Evolutionary conservation across 1,284 basidiomycete genomes (phyloP), one percentile per base, ranked within the genome.

Genomic region (Neonothopanus nambi): DNA sequence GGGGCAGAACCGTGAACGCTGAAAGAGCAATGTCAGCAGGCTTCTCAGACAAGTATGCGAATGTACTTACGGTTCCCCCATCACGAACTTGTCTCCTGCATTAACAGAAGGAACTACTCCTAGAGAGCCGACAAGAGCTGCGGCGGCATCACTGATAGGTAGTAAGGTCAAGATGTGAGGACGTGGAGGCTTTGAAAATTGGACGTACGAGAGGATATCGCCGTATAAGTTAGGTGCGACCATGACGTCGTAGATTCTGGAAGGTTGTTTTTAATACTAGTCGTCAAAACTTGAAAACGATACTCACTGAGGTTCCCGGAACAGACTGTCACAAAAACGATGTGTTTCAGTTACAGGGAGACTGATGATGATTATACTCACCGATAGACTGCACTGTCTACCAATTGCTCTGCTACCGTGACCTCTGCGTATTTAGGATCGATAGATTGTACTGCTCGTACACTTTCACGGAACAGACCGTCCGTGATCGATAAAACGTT

Each of bases 341-440:
- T n/a, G n/a, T n/a, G n/a, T n/a, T n/a, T 58, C 51, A 49, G 40
- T 50, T 28, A 55, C 38, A 20, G 35, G 15, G 43, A n/a, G 15
- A 51, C 11, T 52, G 23, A 56, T 13, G 23, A 48, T 28, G 13
- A 17, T 5, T 8, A 4, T n/a, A 64, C 83, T 45, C 62, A 91
- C 91, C 88, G 82, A 75, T 99, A 99, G 8, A 99, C 95, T 61
- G 98, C 95, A 60, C 91, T 95, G 69, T 99, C 97, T n/a, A 99
- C 96, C 30, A 99, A 80, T 70, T 99, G 97, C 72, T 99, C 97
- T 63, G 91, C 89, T 56, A 98, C 75, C 38, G 78, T 81, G 46
- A 99, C 83, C 26, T 74, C 76, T 56, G 87, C 82, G 67, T 90
- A 98, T 66, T 77, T 82, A 48, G 51, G 23, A 5, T 85, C 86